A percentile compares a stretch with the other conserved stretches of the same genome.
Conservation (phyloP, 768 basidiomycete genomes). For the Lactarius indigo region DNA sequence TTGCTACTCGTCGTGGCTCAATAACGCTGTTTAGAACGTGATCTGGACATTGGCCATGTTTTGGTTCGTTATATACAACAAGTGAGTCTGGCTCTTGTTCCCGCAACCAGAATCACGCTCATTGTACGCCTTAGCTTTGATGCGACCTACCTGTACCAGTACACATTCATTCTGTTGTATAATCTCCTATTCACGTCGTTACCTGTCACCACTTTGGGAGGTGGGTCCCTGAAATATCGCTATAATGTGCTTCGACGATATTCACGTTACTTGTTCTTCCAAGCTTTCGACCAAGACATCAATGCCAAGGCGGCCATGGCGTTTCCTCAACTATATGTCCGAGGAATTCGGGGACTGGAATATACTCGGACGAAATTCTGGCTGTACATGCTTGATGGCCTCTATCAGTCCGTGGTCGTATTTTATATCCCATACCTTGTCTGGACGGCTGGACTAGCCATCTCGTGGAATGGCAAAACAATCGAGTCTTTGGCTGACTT, state of each 20-base stretch:
- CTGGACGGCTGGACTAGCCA: constrained; percentile 60
- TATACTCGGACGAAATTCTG: constrained; percentile 92
- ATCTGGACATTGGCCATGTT: constrained; percentile 94
- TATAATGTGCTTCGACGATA: constrained; percentile 1
- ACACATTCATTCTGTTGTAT: constrained; percentile 89
- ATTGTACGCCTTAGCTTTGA: constrained; percentile 61
- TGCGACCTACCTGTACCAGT: constrained; percentile 91
- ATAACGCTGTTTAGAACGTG: constrained; percentile 55
- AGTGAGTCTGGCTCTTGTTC: constrained; percentile 40
- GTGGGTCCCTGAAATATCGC: constrained; percentile 39
- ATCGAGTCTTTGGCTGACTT: constrained; percentile 83
- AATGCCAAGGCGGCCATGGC: constrained; percentile 86
- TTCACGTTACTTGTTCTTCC: constrained; percentile 12
- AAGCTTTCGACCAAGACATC: constrained; percentile 94
- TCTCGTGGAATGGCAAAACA: constrained; percentile 74
- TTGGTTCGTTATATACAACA: constrained; percentile 90
- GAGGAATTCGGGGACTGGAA: constrained; percentile 90
- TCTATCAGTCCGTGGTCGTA: constrained; percentile 87
- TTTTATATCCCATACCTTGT: constrained; percentile 82
- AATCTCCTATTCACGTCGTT: constrained; percentile 92
- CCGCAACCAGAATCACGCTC: constrained; percentile 17
- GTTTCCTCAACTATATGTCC: constrained; percentile 93
- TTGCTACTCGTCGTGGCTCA: constrained; percentile 15
- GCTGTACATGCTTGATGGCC: constrained; percentile 90
- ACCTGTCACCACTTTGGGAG: constrained; percentile 87